These are phyloP conservation scores for Yamadazyma philogaea DNA, from an alignment of 805 yeast genomes.

Conservation along the genomic window DNA sequence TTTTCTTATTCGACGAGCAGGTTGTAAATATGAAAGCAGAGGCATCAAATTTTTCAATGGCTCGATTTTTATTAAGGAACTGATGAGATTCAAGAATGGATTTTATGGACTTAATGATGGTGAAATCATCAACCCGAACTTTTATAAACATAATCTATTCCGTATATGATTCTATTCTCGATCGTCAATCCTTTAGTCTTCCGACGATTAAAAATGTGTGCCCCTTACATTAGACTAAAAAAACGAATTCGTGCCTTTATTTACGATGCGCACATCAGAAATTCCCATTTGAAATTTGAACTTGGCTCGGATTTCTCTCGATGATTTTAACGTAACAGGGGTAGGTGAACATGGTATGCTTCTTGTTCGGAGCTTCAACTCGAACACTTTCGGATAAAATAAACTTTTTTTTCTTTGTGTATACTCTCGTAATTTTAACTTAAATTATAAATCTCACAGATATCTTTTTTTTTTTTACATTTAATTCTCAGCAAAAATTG, in stretches of 20 bases:
- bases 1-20: constrained; percentile 2
- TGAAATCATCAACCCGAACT: not conserved
- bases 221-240: constrained; percentile 7
- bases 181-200: no score
- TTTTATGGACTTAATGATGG: constrained; percentile 20
- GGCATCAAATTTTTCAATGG: constrained; percentile 15
- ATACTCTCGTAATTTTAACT: no score
- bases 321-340: no score
- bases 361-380: no score
- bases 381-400: no score
- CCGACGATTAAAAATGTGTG: not conserved
- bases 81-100: constrained; percentile 15
- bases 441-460: no score
- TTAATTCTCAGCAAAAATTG: not conserved
- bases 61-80: constrained; percentile 17
- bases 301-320: no score
- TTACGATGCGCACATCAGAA: constrained; percentile 4
- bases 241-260: constrained; percentile 3
- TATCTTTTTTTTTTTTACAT: no score
- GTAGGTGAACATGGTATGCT: no score
- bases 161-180: not conserved
- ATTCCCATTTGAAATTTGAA: no score
- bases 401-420: no score
- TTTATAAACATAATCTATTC: constrained; percentile 3
- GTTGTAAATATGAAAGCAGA: constrained; percentile 5